phyloP scores from a whole-genome alignment of 208 protist genomes.

The Trypanosoma scelopori region DNA sequence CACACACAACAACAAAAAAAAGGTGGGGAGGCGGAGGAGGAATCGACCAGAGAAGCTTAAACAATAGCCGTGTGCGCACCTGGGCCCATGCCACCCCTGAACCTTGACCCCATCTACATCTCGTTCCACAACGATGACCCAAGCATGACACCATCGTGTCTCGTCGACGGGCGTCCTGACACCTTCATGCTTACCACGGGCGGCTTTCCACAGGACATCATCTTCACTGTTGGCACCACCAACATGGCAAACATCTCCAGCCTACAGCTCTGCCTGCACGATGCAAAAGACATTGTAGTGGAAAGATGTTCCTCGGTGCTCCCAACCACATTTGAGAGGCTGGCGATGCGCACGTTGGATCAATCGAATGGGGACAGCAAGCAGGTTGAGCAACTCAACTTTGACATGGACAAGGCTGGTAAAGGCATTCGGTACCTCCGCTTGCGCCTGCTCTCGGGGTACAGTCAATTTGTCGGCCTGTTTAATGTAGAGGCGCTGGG shows the following conservation, averaged over 20 bases:
- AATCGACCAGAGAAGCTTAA: too few relatives aligned
- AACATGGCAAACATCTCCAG: constrained; percentile 51
- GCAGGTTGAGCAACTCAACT: constrained; percentile 65
- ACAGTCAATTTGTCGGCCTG: constrained; percentile 80
- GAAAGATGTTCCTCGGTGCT: constrained; percentile 27
- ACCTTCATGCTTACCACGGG: constrained; percentile 85
- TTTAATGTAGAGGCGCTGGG: constrained; percentile 62
- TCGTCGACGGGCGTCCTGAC: constrained; percentile 43
- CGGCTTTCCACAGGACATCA: constrained; percentile 80
- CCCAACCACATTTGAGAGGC: constrained; percentile 40
- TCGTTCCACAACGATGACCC: constrained; percentile 76
- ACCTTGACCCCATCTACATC: constrained; percentile 63
- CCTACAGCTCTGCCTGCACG: constrained; percentile 58
- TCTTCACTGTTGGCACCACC: constrained; percentile 60
- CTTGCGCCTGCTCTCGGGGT: constrained; percentile 69
- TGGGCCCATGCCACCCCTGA: constrained; percentile 26
- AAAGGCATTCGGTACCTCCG: constrained; percentile 55
- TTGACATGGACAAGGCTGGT: constrained; percentile 56
- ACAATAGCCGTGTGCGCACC: too few relatives aligned
- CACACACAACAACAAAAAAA: too few relatives aligned
- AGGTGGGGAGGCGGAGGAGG: too few relatives aligned
- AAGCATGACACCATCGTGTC: constrained; percentile 29
- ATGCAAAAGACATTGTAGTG: constrained; percentile 71
- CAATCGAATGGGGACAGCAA: constrained; percentile 20
- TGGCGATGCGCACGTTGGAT: constrained; percentile 52